Base-by-base conservation (phyloP, 208 protist species). In the Trypanosoma avium region DNA sequence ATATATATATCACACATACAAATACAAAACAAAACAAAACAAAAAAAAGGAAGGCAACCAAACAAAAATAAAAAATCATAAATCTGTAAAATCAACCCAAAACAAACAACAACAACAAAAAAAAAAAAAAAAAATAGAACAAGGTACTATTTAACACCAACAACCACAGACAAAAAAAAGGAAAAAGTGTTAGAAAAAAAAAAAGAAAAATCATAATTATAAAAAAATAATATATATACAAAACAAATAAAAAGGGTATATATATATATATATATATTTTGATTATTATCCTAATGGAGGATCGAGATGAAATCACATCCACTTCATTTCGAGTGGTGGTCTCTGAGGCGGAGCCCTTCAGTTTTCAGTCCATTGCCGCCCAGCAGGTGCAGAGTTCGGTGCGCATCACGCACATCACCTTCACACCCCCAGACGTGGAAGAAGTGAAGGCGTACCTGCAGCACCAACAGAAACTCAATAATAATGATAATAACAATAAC, bases 321-420 rank as follows among this genome's bases (percentile, higher is more conserved):
- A 88, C 83, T 10, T 73, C 80, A 13, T 95, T 92, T 59, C 61
- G 73, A 17, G 81, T 80, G 0, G 75, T 79, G 29, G 84, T 91
- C 26, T 70, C 36, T n/a, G 81, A 92, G 10, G 73, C 59, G 9
- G 75, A 71, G 59, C 85, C 88, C 24, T 86, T 81, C 68, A 49
- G 70, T 45, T 94, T 90, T 60, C 68, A 79, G 13, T 57, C 68
- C 10, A 62, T 66, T 10, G 71, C 75, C 22, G 40, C 75, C 24
- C 81, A 91, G 38, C 73, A 95, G 61, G 53, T 87, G 27, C 61
- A 77, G 45, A 58, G 77, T 32, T 79, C 77, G 2, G 80, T 95
- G 21, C 75, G 77, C 26, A 60, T 95, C 24, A 83, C 81, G 0
- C 88, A 95, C 55, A 69, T 95, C 53, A 74, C 71, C 42, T 95